These are phyloP conservation scores for Diophrys sp. DNA, from an alignment of 73 alveolate genomes.

Conservation along the genomic window DNA sequence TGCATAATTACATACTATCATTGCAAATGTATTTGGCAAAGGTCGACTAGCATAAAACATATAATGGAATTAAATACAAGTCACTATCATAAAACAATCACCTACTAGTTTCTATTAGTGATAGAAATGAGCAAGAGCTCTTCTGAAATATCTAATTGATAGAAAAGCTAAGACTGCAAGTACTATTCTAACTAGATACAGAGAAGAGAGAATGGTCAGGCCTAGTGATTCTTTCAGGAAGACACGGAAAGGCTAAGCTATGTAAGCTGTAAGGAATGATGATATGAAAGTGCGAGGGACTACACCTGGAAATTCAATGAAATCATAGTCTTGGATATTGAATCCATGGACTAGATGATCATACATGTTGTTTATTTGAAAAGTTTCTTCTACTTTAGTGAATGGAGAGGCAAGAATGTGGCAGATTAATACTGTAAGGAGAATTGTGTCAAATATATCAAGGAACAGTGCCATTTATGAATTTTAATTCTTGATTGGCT, in stretches of 20 bases:
- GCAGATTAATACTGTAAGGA: constrained; percentile 26
- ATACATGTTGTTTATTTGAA: constrained; percentile 63
- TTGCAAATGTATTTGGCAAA: constrained; percentile 72
- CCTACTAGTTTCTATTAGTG: not conserved
- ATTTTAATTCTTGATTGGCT: too few species aligned
- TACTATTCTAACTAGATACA: constrained; percentile 27
- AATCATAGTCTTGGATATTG: constrained; percentile 44
- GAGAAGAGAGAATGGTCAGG: not conserved
- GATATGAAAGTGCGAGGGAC: constrained; percentile 68
- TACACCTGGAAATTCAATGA: constrained; percentile 68
- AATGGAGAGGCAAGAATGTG: constrained; percentile 54
- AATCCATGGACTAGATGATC: constrained; percentile 52
- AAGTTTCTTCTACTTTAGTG: constrained; percentile 82
- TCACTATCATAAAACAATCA: constrained; percentile 12
- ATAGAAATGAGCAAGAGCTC: not conserved
- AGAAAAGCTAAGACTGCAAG: constrained; percentile 21
- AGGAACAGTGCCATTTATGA: too few species aligned
- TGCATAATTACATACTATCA: constrained; percentile 60
- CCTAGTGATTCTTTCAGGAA: not conserved
- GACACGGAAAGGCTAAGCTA: constrained; percentile 38
- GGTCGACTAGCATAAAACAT: constrained; percentile 69
- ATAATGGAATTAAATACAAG: constrained; percentile 55
- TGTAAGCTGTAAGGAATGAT: constrained; percentile 30
- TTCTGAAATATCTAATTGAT: constrained; percentile 1
- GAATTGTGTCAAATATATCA: constrained; percentile 34